These are phyloP conservation scores for Crithidia fasciculata DNA, from an alignment of 208 protist species.

Conservation along the genomic window DNA sequence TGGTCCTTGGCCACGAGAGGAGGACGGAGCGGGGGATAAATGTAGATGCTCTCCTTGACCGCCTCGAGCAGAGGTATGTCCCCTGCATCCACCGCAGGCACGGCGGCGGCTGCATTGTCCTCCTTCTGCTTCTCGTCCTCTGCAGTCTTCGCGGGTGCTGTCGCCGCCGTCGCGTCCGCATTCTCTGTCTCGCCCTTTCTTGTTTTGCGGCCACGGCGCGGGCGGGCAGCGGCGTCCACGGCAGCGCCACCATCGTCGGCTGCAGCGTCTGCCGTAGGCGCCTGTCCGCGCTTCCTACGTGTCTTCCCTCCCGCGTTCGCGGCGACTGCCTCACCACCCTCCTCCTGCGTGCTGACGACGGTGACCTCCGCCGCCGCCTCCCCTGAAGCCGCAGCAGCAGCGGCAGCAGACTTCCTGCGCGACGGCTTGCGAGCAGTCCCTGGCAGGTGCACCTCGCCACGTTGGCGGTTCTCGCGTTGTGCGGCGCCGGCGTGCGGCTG, in stretches of 20 bases:
- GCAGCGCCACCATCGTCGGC: no score
- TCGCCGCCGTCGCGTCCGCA: neutral
- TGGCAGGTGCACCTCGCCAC: conserved; percentile 59
- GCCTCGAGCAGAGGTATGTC: conserved; percentile 1
- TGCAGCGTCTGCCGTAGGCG: neutral
- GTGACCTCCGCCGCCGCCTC: no score
- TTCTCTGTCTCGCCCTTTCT: neutral
- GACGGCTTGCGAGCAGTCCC: conserved; percentile 15
- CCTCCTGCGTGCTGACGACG: conserved; percentile 26
- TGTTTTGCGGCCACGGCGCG: conserved; percentile 9
- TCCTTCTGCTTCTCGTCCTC: neutral
- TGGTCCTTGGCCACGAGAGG: conserved; percentile 53
- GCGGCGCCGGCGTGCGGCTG: conserved; percentile 45
- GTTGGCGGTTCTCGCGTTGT: conserved; percentile 39
- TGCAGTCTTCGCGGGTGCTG: no score
- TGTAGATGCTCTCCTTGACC: conserved; percentile 32
- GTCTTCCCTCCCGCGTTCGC: conserved; percentile 14
- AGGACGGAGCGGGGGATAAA: conserved; percentile 64
- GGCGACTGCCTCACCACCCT: neutral
- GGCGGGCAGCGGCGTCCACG: neutral
- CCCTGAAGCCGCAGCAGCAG: no score
- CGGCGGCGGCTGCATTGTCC: neutral
- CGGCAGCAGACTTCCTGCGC: no score
- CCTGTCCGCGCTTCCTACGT: conserved; percentile 26
- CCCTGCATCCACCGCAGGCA: neutral